Conservation (phyloP, 257 asterid genomes). For the Solanum infundibuliforme region DNA sequence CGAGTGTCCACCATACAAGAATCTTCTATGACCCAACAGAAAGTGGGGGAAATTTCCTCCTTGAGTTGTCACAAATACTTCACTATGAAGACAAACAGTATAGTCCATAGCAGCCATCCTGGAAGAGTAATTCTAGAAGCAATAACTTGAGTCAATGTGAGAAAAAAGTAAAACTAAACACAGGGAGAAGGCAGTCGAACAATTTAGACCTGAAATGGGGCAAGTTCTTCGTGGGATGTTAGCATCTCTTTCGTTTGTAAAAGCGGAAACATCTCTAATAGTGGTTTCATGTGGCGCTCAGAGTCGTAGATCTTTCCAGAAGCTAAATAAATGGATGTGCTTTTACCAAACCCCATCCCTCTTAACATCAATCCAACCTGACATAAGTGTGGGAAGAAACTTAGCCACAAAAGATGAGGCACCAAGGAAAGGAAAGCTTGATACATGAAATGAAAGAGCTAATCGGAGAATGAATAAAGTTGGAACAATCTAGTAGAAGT, state of each 20-base stretch:
- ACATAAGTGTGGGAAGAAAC: constrained; percentile 9
- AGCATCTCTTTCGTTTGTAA: constrained; percentile 87
- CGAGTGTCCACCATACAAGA: constrained; percentile 84
- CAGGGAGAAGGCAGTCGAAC: not conserved
- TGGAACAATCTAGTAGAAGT: not conserved
- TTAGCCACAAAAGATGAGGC: not conserved
- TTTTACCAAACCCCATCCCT: constrained; percentile 91
- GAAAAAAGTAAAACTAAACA: not conserved
- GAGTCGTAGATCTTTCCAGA: constrained; percentile 90
- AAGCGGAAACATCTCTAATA: constrained; percentile 87
- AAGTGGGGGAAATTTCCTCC: constrained; percentile 99
- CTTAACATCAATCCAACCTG: constrained; percentile 98
- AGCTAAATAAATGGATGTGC: constrained; percentile 81
- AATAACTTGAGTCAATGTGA: constrained; percentile 22
- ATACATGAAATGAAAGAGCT: not conserved
- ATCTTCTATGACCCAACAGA: constrained; percentile 94
- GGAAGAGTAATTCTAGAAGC: constrained; percentile 78
- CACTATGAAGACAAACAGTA: constrained; percentile 96
- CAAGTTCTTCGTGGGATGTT: constrained; percentile 72
- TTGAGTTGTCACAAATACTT: constrained; percentile 97
- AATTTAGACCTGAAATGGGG: constrained; percentile 77
- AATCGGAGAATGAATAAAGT: not conserved
- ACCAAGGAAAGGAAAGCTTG: not conserved
- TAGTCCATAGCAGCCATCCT: constrained; percentile 99
- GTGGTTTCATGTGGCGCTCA: constrained; percentile 86